phyloP scores from a whole-genome alignment of 371 early-diverging fungal species.

The Coemansia sp. region DNA sequence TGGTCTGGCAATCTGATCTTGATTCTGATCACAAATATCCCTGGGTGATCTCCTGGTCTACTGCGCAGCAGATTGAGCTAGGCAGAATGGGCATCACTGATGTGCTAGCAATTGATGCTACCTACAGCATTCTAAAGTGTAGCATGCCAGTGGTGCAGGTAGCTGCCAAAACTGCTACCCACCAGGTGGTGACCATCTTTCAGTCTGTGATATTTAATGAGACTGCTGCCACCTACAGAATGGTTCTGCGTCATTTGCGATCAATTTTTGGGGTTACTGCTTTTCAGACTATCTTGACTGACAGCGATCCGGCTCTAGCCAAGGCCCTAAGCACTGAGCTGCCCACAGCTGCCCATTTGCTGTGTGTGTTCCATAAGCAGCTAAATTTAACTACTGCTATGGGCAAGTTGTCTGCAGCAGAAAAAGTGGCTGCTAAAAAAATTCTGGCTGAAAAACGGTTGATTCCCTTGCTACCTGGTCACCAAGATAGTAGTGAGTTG shows the following conservation, averaged over 20 bases:
- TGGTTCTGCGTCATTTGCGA: neutral
- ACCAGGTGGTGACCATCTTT: neutral
- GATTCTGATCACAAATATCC: too few relatives aligned
- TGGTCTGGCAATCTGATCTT: too few relatives aligned
- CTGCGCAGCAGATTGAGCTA: neutral
- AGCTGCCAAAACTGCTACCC: neutral
- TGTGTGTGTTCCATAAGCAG: too few relatives aligned
- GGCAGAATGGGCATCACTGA: neutral
- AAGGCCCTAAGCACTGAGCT: neutral
- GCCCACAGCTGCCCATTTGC: too few relatives aligned
- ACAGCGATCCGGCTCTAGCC: neutral
- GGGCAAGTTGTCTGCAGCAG: too few relatives aligned
- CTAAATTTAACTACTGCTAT: too few relatives aligned
- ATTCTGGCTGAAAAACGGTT: neutral
- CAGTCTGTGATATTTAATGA: constrained; percentile 1
- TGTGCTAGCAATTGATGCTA: constrained; percentile 2
- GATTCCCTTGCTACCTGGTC: neutral
- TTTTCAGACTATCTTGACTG: neutral
- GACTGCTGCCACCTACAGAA: neutral
- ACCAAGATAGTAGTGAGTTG: neutral
- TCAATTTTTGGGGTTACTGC: neutral
- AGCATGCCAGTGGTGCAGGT: constrained; percentile 1
- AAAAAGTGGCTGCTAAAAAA: too few relatives aligned
- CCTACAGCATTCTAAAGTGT: neutral
- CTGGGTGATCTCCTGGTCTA: too few relatives aligned